Evolutionary conservation across 352 stramenopile genomes (phyloP).

Genomic region (Thalassiosira exigua): DNA sequence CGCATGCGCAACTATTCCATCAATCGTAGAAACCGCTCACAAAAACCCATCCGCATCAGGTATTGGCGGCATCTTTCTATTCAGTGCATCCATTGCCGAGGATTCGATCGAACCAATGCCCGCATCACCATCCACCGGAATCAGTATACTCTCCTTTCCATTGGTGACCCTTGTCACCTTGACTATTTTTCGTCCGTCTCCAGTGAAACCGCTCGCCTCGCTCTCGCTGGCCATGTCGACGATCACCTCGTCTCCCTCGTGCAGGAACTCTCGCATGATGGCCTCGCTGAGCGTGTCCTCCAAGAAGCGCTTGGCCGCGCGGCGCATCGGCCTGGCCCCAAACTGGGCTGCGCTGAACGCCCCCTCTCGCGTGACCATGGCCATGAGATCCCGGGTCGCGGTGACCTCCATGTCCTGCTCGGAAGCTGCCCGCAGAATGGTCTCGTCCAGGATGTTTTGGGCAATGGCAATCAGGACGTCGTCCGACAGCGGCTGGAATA

Average conservation of each 20-base stretch:
- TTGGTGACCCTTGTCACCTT: too few species aligned
- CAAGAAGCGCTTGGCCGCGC: slow-evolving; percentile 95
- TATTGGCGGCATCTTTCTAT: too few species aligned
- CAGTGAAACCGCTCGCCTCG: too few species aligned
- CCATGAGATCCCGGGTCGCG: slow-evolving; percentile 91
- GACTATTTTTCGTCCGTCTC: too few species aligned
- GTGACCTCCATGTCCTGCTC: slow-evolving; percentile 92
- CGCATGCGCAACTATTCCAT: too few species aligned
- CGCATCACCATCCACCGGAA: too few species aligned
- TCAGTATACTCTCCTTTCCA: too few species aligned
- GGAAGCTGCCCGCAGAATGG: slow-evolving; percentile 89
- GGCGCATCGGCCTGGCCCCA: slow-evolving; percentile 95
- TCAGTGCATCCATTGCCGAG: too few species aligned
- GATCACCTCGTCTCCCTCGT: slow-evolving; percentile 86
- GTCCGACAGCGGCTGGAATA: slow-evolving; percentile 95
- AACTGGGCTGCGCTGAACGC: too few species aligned
- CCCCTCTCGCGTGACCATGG: slow-evolving; percentile 93
- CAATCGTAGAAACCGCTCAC: too few species aligned
- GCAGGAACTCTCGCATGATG: slow-evolving; percentile 89
- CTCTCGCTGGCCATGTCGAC: slow-evolving; percentile 50
- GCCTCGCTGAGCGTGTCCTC: slow-evolving; percentile 93
- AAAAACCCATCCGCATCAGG: too few species aligned
- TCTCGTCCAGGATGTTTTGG: slow-evolving; percentile 91
- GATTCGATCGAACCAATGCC: too few species aligned
- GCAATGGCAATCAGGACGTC: slow-evolving; percentile 94